Evolutionary conservation across 139 green algal species (phyloP), one percentile per base, ranked within the genome.

Genomic region (Ettlia oleoabundans): DNA sequence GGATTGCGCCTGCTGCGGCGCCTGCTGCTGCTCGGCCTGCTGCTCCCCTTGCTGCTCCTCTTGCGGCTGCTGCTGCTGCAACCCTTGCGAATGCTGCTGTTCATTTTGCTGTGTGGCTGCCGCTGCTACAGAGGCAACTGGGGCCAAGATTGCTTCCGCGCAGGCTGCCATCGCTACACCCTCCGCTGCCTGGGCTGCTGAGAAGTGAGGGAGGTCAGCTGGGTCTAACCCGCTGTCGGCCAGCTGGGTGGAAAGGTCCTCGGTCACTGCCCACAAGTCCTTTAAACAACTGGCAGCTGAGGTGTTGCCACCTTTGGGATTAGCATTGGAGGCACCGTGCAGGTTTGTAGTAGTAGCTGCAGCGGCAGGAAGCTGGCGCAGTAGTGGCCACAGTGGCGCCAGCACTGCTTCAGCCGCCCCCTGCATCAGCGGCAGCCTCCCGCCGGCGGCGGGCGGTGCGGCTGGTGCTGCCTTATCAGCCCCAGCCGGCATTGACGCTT

Each of bases 101-200:
- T n/a, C n/a, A n/a, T n/a, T n/a, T n/a, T n/a, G n/a, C n/a, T n/a
- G n/a, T n/a, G n/a, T n/a, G n/a, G n/a, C n/a, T n/a, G n/a, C n/a
- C n/a, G n/a, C n/a, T n/a, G n/a, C n/a, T n/a, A n/a, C n/a, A n/a
- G n/a, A n/a, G n/a, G n/a, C n/a, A n/a, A n/a, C 0, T 15, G 73
- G 38, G 35, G 22, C 26, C 18, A 2, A 3, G 30, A 41, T n/a
- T n/a, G 47, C 73, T 6, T 37, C 73, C 1, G 40, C 38, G 24
- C 75, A 81, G 28, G 62, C 75, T 4, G 75, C 75, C 30, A 26
- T 28, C 5, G 75, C 75, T 4, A 55, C 75, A 0, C 75, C 75
- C 58, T 81, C 75, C 58, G 62, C 58, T 33, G 58, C 75, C 10
- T 61, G 38, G 10, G 58, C 13, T 24, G 55, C 3, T 1, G 75